Evolutionary conservation across 257 asterid species (phyloP), one percentile per base, ranked within the genome.

Genomic region (Knoxia roxburghii): DNA sequence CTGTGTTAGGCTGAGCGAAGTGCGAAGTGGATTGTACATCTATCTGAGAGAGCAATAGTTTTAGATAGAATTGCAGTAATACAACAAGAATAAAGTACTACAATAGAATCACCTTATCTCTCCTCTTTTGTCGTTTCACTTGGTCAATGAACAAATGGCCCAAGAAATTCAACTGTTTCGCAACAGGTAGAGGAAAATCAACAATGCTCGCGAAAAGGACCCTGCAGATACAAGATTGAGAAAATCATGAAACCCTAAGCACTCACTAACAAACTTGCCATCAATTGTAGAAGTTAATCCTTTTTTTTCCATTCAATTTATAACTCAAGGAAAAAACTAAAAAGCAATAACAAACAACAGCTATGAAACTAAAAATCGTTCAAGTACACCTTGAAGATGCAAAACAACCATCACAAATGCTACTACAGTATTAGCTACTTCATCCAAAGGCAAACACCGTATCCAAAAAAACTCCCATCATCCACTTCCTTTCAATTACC

Each of bases 11-110:
- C 77, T 93, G 97, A 76, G 99, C 82, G 80, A 77, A 86, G 73
- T 93, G 97, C 61, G 95, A 85, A 61, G 97, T 88, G n/a, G 97
- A 83, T 30, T 83, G 84, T 0, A 92, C 95, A 20, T 84, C 94
- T 79, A 71, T 85, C 97, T 93, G 85, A 70, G 64, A 30, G 77
- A 62, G 5, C 33, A 54, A 41, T 48, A 21, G 17, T n/a, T 41
- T 37, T 14, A 60, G 53, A 35, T 35, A 30, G 21, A 60, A 35
- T 35, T 6, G 11, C 10, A 8, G n/a, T 59, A 40, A n/a, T 35
- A 3, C 30, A n/a, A 9, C 20, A 21, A 29, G 37, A 35, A 57
- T 20, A 56, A 59, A 59, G 26, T 7, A n/a, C 9, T 18, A 33
- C 15, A 18, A 60, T 3, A 35, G 11, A 20, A 60, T 37, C 62